Percentiles rank a stretch among this genome's conserved stretches.
phyloP scores from a whole-genome alignment of 495 filamentous ascomycete species.

The Terfezia claveryi region DNA sequence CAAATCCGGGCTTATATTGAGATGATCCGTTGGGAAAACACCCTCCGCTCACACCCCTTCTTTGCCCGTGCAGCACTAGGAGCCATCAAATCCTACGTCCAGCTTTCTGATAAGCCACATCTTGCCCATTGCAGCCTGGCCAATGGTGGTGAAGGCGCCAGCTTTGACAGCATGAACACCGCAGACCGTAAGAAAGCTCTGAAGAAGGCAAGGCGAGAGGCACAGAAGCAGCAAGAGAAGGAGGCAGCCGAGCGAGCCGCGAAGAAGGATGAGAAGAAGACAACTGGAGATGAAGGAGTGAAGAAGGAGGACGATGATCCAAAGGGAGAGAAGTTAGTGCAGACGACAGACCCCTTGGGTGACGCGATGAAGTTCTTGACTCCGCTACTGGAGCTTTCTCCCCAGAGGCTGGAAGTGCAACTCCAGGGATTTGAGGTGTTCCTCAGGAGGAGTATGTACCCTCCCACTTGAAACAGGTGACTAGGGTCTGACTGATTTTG shows the following conservation, averaged over 20 bases:
- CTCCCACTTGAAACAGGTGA: background rate
- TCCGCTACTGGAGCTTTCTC: slow-evolving; percentile 56
- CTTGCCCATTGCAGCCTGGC: slow-evolving; percentile 33
- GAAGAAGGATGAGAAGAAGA: slow-evolving; percentile 51
- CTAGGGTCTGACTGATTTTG: slow-evolving; percentile 15
- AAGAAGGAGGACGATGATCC: slow-evolving; percentile 83
- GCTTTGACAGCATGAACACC: slow-evolving; percentile 33
- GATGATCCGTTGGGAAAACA: slow-evolving; percentile 91
- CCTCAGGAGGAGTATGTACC: slow-evolving; percentile 45
- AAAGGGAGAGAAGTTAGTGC: slow-evolving; percentile 48
- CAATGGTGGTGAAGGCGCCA: slow-evolving; percentile 26
- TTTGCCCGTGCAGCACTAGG: slow-evolving; percentile 68
- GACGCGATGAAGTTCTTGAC: slow-evolving; percentile 73
- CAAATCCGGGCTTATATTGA: slow-evolving; percentile 88
- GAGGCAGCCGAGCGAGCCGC: slow-evolving; percentile 49
- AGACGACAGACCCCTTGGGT: slow-evolving; percentile 59
- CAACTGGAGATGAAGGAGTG: slow-evolving; percentile 25
- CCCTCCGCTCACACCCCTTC: slow-evolving; percentile 75
- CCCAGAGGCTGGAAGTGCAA: slow-evolving; percentile 66
- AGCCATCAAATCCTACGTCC: slow-evolving; percentile 58
- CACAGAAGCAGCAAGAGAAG: slow-evolving; percentile 55
- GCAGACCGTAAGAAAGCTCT: slow-evolving; percentile 74
- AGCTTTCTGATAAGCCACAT: slow-evolving; percentile 54
- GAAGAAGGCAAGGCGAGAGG: slow-evolving; percentile 89
- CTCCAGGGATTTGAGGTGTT: slow-evolving; percentile 76